phyloP scores from a whole-genome alignment of 768 basidiomycete genomes.

The Cubamyces sp. region DNA sequence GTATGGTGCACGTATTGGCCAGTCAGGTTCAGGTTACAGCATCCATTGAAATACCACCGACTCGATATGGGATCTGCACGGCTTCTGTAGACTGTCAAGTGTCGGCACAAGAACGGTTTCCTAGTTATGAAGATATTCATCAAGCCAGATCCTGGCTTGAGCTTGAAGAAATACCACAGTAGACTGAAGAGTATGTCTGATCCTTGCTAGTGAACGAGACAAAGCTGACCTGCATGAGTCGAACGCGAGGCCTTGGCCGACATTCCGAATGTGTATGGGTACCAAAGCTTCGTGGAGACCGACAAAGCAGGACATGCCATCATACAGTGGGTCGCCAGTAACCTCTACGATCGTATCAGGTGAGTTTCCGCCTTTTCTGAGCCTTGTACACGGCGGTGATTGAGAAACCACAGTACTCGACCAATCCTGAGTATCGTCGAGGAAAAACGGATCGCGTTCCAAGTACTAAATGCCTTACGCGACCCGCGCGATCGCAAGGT shows the following conservation, averaged over 20 bases:
- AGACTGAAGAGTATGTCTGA: conserved; percentile 69
- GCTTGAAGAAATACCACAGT: conserved; percentile 72
- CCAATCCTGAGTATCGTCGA: conserved; percentile 91
- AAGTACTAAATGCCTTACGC: conserved; percentile 82
- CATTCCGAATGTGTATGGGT: conserved; percentile 86
- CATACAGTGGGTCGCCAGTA: conserved; percentile 93
- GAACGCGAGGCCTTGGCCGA: conserved; percentile 85
- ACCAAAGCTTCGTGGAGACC: conserved; percentile 89
- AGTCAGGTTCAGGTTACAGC: neutral
- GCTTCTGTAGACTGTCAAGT: conserved; percentile 82
- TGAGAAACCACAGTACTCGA: conserved; percentile 66
- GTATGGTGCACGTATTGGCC: conserved; percentile 44
- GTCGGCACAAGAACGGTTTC: conserved; percentile 79
- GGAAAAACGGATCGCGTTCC: conserved; percentile 98
- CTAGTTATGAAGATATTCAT: conserved; percentile 94
- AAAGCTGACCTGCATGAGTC: conserved; percentile 47
- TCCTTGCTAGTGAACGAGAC: neutral
- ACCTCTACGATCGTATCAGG: conserved; percentile 97
- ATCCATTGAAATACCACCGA: conserved; percentile 1
- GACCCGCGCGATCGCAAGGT: conserved; percentile 84
- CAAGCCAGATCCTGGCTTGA: conserved; percentile 88
- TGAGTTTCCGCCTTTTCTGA: conserved; percentile 39
- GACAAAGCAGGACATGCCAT: conserved; percentile 96
- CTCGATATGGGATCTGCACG: conserved; percentile 69
- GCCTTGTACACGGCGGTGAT: neutral